Evolutionary conservation across 495 filamentous ascomycete genomes (phyloP).

Genomic region (Neurospora sp.): DNA sequence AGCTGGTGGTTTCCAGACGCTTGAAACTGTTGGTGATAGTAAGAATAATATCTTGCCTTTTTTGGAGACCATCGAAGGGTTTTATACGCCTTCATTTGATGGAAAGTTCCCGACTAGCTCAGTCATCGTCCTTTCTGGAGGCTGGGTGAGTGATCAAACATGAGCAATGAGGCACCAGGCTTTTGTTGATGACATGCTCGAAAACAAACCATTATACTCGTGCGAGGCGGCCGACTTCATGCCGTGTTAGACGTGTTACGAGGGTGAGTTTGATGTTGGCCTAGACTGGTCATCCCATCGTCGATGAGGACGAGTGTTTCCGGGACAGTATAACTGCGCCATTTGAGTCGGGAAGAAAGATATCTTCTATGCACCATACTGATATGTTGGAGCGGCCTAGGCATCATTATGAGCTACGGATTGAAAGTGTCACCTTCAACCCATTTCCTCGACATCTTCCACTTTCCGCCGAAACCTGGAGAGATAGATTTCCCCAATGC

Average conservation of each 20-base stretch:
- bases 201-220: background rate
- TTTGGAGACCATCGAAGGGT: too few relatives aligned
- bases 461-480: too few relatives aligned
- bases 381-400: background rate
- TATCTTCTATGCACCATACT: background rate
- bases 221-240: background rate
- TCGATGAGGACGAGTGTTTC: background rate
- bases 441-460: too few relatives aligned
- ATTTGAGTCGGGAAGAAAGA: background rate
- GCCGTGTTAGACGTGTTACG: background rate
- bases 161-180: background rate
- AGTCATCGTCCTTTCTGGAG: background rate
- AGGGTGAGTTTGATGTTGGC: background rate
- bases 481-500: too few relatives aligned
- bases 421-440: too few relatives aligned
- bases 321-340: background rate
- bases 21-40: too few relatives aligned
- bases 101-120: too few relatives aligned
- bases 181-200: background rate
- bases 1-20: too few relatives aligned
- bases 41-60: too few relatives aligned
- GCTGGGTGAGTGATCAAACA: background rate
- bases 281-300: background rate
- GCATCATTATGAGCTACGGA: too few relatives aligned
- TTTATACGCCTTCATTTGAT: background rate